Evolutionary conservation across 129 eudicot species (phyloP).

Genomic region (Centaurea solstitialis): DNA sequence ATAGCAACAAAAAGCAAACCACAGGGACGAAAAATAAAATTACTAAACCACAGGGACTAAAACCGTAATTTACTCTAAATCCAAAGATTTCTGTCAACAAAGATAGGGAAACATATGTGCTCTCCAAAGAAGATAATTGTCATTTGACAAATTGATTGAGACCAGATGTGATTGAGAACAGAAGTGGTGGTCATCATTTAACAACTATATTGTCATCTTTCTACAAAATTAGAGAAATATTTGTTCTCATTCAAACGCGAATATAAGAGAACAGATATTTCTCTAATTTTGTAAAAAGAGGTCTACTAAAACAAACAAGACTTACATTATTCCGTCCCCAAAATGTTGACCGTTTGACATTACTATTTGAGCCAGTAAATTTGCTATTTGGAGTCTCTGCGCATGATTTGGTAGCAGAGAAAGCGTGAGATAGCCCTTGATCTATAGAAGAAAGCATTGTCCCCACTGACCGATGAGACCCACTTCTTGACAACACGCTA

Average conservation of each 20-base stretch:
- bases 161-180: too few relatives aligned
- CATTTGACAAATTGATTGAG: too few relatives aligned
- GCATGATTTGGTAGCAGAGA: slow-evolving; percentile 47
- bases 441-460: slow-evolving; percentile 81
- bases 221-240: too few relatives aligned
- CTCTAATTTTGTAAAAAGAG: background rate
- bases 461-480: slow-evolving; percentile 77
- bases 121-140: too few relatives aligned
- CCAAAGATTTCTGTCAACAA: too few relatives aligned
- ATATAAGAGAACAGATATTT: background rate
- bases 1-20: too few relatives aligned
- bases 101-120: too few relatives aligned
- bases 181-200: background rate
- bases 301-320: slow-evolving; percentile 2
- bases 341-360: slow-evolving; percentile 70
- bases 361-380: slow-evolving; percentile 44
- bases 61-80: too few relatives aligned
- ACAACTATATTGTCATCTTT: too few relatives aligned
- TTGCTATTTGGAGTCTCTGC: slow-evolving; percentile 53
- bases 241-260: background rate
- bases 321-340: slow-evolving; percentile 87
- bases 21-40: too few relatives aligned
- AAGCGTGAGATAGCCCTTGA: slow-evolving; percentile 55
- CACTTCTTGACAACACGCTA: slow-evolving; percentile 40
- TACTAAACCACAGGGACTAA: too few relatives aligned